phyloP scores from a whole-genome alignment of 768 basidiomycete genomes.

The Trametes cinnabarina region DNA sequence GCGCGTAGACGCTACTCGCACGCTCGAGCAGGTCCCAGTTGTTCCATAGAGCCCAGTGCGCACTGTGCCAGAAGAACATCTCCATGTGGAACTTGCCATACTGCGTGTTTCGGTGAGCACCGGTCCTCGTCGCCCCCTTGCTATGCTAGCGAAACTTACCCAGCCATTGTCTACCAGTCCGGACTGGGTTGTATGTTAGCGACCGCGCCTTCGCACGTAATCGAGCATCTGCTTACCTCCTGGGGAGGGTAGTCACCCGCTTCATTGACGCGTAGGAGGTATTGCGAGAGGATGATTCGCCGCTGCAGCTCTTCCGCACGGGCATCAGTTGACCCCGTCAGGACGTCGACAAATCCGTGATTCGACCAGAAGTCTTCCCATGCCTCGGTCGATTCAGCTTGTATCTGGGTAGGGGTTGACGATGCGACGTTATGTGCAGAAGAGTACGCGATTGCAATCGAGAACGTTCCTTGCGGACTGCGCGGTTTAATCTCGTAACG shows the following conservation, averaged over 20 bases:
- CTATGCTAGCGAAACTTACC: constrained; percentile 34
- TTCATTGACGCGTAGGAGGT: constrained; percentile 58
- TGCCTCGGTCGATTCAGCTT: constrained; percentile 34
- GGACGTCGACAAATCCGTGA: constrained; percentile 52
- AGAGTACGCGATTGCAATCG: constrained; percentile 39
- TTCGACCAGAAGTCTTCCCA: constrained; percentile 51
- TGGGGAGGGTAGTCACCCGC: constrained; percentile 56
- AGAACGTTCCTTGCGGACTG: constrained; percentile 27
- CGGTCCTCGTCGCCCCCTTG: neutral
- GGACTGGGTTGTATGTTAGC: constrained; percentile 35
- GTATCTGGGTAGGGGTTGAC: constrained; percentile 28
- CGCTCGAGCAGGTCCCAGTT: constrained; percentile 55
- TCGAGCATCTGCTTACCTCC: constrained; percentile 39
- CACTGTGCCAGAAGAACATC: constrained; percentile 59
- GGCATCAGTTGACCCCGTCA: constrained; percentile 47
- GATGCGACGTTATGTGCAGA: constrained; percentile 17
- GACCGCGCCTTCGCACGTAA: neutral
- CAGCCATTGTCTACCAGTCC: constrained; percentile 56
- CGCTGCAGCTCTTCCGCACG: constrained; percentile 56
- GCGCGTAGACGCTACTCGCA: constrained; percentile 43
- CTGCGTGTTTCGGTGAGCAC: constrained; percentile 3
- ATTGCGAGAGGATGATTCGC: constrained; percentile 53
- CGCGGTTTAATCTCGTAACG: constrained; percentile 46
- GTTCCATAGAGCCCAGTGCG: constrained; percentile 61
- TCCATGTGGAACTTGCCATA: constrained; percentile 60